A percentile compares a stretch with the other conserved stretches of the same genome.
Conservation (phyloP, 2,329 filamentous ascomycete genomes). For the Epichloe uncinata region DNA sequence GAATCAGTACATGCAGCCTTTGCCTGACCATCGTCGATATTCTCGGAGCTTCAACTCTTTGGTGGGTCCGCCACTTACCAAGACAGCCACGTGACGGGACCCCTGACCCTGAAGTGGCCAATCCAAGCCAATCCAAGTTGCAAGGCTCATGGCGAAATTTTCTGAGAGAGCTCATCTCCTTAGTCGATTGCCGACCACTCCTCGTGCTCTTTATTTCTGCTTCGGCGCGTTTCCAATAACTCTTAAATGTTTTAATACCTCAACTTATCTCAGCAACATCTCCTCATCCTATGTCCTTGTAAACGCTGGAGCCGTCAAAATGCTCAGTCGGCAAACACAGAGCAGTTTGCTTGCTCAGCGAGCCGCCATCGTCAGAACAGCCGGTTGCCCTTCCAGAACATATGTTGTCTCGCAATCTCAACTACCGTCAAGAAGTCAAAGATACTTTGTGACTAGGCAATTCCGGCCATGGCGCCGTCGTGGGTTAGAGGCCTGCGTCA, state of each 20-base stretch:
- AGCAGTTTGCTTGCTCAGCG: conserved; percentile 16
- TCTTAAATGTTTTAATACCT: conserved; percentile 13
- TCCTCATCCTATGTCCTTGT: neutral
- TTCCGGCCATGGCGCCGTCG: conserved; percentile 17
- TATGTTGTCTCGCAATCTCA: conserved; percentile 7
- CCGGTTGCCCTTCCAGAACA: conserved; percentile 9
- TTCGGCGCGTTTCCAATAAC: neutral
- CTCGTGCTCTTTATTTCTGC: neutral
- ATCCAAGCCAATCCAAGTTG: conserved; percentile 2
- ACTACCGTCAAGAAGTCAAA: conserved; percentile 9
- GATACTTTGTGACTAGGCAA: conserved; percentile 16
- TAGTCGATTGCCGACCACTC: conserved; percentile 2
- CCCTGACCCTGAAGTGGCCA: conserved; percentile 1
- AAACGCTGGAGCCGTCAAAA: conserved; percentile 10
- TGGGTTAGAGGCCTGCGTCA: conserved; percentile 11
- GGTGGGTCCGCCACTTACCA: neutral
- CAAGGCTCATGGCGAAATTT: conserved; percentile 13
- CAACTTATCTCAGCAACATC: neutral
- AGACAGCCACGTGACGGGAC: conserved; percentile 7
- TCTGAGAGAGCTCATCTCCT: conserved; percentile 10
- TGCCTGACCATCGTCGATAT: neutral
- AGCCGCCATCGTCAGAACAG: conserved; percentile 8
- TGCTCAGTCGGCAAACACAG: conserved; percentile 23
- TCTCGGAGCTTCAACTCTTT: conserved; percentile 2
- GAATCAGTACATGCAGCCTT: neutral